Conservation (phyloP, 2,329 filamentous ascomycete species). For the Domatiomyces globalis region DNA sequence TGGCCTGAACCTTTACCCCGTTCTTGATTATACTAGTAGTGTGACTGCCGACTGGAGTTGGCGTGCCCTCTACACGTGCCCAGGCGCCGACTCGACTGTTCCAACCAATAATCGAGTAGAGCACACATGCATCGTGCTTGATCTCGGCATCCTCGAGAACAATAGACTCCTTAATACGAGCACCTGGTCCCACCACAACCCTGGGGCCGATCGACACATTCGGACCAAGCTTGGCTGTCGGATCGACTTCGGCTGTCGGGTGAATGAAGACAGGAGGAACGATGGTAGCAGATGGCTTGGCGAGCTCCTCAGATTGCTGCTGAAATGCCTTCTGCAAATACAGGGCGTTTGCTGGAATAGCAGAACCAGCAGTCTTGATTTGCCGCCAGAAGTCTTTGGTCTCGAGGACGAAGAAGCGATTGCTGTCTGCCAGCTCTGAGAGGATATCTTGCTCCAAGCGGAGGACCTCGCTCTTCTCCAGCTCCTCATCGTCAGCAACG, state of each 20-base stretch:
- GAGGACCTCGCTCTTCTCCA: conserved; percentile 69
- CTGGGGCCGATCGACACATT: conserved; percentile 95
- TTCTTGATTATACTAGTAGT: conserved; percentile 93
- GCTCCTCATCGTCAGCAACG: conserved; percentile 57
- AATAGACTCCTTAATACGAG: conserved; percentile 86
- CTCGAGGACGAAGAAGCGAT: conserved; percentile 96
- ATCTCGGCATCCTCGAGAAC: conserved; percentile 91
- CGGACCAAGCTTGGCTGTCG: conserved; percentile 88
- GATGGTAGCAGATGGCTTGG: conserved; percentile 70
- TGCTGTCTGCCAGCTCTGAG: conserved; percentile 86
- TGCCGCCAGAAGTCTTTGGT: conserved; percentile 99
- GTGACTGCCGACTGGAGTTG: conserved; percentile 74
- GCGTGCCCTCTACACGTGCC: conserved; percentile 92
- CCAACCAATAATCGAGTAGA: conserved; percentile 97
- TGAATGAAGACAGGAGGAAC: conserved; percentile 91
- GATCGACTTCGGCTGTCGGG: conserved; percentile 76
- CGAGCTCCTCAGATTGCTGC: conserved; percentile 64
- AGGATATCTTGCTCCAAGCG: conserved; percentile 95
- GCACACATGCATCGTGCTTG: conserved; percentile 88
- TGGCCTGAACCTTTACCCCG: conserved; percentile 94
- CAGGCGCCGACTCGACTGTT: conserved; percentile 91
- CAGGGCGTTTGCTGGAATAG: conserved; percentile 88
- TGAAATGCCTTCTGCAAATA: conserved; percentile 94
- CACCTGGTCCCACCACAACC: conserved; percentile 69
- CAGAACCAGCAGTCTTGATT: conserved; percentile 97